Conservation (phyloP, 2,329 filamentous ascomycete species). For the Colletotrichum sp. region DNA sequence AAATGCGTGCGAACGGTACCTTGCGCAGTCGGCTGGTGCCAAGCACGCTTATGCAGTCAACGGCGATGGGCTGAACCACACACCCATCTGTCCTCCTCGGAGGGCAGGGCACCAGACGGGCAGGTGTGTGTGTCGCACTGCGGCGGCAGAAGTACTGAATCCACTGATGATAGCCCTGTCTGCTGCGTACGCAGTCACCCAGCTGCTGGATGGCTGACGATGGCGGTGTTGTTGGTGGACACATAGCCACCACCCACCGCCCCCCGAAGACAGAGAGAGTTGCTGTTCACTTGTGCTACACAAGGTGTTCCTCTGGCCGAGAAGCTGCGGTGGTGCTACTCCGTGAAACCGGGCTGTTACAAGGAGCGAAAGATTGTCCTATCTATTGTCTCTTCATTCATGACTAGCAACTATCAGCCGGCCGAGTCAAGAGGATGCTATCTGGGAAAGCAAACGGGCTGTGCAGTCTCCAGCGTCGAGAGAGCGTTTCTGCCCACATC, state of each 20-base stretch:
- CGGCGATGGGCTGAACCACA: constrained; percentile 1
- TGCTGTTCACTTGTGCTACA: background rate
- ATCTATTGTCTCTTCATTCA: background rate
- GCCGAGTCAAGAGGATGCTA: constrained; percentile 4
- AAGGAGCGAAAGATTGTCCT: background rate
- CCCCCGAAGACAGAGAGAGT: background rate
- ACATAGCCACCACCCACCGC: background rate
- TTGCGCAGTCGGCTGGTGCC: background rate
- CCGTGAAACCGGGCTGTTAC: constrained; percentile 10
- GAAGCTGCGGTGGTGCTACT: background rate
- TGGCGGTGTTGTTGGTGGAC: background rate
- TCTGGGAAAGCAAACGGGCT: background rate
- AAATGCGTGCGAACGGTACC: background rate
- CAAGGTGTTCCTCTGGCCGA: background rate
- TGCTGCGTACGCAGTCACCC: background rate
- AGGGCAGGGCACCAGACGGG: constrained; percentile 1
- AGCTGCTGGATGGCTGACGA: background rate
- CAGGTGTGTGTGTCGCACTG: background rate
- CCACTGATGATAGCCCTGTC: background rate
- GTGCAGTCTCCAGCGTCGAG: background rate
- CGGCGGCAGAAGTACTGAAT: background rate
- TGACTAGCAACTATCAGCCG: background rate
- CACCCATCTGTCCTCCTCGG: background rate
- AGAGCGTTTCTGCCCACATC: background rate
- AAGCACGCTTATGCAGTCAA: background rate